These are phyloP conservation scores for Cokeromyces recurvatus DNA, from an alignment of 371 early-diverging fungal genomes.

Conservation along the genomic window DNA sequence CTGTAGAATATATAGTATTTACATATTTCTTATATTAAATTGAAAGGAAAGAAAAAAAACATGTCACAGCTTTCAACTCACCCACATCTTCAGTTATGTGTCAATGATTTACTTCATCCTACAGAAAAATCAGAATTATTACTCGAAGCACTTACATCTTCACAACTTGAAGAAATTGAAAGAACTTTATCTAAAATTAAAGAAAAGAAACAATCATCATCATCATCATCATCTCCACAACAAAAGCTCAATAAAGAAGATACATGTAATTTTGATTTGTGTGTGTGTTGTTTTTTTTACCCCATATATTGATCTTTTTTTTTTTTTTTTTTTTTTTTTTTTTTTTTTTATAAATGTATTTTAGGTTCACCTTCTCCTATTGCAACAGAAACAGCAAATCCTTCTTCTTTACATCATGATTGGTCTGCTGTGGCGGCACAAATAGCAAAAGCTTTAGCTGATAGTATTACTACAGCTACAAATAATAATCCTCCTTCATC, in stretches of 20 bases:
- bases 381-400: slow-evolving; percentile 9
- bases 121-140: slow-evolving; percentile 25
- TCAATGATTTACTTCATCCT: slow-evolving; percentile 27
- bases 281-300: no score
- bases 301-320: neutral
- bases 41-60: no score
- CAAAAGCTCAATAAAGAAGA: no score
- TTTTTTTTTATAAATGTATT: neutral
- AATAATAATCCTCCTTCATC: neutral
- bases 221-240: neutral
- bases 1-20: no score
- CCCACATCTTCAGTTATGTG: slow-evolving; percentile 20
- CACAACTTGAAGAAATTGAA: slow-evolving; percentile 25
- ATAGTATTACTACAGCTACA: slow-evolving; percentile 13
- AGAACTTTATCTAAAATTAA: slow-evolving; percentile 20
- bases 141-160: slow-evolving; percentile 22
- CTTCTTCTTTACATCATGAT: slow-evolving; percentile 13
- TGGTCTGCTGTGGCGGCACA: slow-evolving; percentile 26
- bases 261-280: no score
- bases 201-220: slow-evolving; percentile 16
- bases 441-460: slow-evolving; percentile 22
- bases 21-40: no score
- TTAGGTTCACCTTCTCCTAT: slow-evolving; percentile 1
- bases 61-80: no score
- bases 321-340: neutral